phyloP scores from a whole-genome alignment of 1,284 basidiomycete genomes.

The Golubevia pallescens region DNA sequence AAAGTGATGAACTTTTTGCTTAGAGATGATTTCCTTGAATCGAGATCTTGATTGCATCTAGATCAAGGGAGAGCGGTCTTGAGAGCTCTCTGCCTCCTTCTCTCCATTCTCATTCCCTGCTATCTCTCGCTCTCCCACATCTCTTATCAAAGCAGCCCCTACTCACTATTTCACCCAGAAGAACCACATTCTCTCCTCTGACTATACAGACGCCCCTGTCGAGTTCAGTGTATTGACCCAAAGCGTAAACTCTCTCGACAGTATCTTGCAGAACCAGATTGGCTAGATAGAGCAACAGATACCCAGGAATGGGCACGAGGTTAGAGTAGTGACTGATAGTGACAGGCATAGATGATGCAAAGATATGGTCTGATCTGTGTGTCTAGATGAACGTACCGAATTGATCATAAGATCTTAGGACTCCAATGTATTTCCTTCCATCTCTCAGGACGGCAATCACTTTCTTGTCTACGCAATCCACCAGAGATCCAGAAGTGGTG shows the following conservation, averaged over 20 bases:
- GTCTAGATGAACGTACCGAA: too few relatives aligned
- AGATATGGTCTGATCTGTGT: too few relatives aligned
- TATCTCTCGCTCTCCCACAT: too few relatives aligned
- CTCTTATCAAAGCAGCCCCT: too few relatives aligned
- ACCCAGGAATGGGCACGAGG: not conserved
- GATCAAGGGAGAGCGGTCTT: too few relatives aligned
- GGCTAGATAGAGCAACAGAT: too few relatives aligned
- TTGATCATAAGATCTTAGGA: conserved; percentile 96
- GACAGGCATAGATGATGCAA: not conserved
- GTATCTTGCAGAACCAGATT: conserved; percentile 66
- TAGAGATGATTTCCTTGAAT: too few relatives aligned
- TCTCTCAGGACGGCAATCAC: conserved; percentile 96
- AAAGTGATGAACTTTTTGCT: too few relatives aligned
- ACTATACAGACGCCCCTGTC: conserved; percentile 89
- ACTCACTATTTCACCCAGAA: conserved; percentile 94
- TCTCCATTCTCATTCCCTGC: too few relatives aligned
- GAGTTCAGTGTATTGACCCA: conserved; percentile 74
- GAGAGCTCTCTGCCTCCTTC: too few relatives aligned
- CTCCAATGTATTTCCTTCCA: conserved; percentile 92
- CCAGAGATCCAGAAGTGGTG: conserved; percentile 59
- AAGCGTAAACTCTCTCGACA: conserved; percentile 76
- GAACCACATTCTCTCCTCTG: conserved; percentile 96
- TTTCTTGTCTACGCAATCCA: conserved; percentile 72
- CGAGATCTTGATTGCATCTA: too few relatives aligned
- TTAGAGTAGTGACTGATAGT: not conserved